Base-by-base conservation (phyloP, 2,329 filamentous ascomycete species). In the Colletotrichum orbiculare region DNA sequence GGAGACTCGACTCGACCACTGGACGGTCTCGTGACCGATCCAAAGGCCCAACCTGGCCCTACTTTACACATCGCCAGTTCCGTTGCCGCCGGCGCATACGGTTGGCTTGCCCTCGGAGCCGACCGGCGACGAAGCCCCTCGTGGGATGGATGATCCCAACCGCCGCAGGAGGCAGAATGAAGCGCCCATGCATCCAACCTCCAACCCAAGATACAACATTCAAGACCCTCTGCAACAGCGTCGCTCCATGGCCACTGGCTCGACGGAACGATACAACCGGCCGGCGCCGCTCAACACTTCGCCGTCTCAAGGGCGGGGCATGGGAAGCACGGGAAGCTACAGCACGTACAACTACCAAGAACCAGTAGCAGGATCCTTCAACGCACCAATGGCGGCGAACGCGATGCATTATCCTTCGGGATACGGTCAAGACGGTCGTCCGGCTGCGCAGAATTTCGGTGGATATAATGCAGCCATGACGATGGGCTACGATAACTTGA, bases 131-230 rank as follows among this genome's bases (percentile, higher is more conserved):
- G 78, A 81, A 77, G 79, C 81, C 74, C 77, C 82, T 82, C 76
- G 79, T 79, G 89, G 87, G 76, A 96, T 96, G 92, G 92, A 95
- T 83, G 89, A 91, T 80, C 87, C 89, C 82, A 87, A 87, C 79
- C 88, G 86, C 76, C 84, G 88, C 75, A 85, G 89, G 83, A 90
- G 91, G 86, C 90, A 91, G 82, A 87, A 91, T 86, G 91, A 91
- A 79, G 83, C 86, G 79, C 84, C 87, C 76, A 82, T 85, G 78
- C 89, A 90, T 80, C 83, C 87, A 74, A 78, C 81, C 74, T 84
- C 84, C 78, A 83, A 82, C 75, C 76, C 82, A 55, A 82, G 85
- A 78, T 88, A 85, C 70, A 74, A 82, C 66, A 73, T 82, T 69
- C 81, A 84, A 70, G 80, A 85, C 67, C 77, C 82, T 57, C 77